Percentiles rank a stretch among this genome's conserved stretches.
Conservation (phyloP, 2,329 filamentous ascomycete genomes). For the Fusarium oxysporum region DNA sequence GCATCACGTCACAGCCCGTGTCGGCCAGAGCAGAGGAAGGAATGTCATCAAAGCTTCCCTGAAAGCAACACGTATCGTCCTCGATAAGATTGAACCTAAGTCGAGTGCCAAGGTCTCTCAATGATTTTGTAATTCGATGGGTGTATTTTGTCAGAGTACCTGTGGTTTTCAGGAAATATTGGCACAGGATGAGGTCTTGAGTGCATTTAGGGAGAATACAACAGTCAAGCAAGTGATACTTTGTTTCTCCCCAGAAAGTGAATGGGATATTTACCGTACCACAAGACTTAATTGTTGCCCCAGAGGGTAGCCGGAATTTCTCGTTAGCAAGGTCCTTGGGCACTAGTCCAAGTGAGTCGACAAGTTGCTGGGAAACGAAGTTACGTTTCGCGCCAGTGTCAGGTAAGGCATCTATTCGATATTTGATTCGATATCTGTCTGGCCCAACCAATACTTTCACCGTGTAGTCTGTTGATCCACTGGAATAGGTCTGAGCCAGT, state of each 20-base stretch:
- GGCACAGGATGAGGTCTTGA: neutral
- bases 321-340: too few relatives aligned
- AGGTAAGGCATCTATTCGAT: neutral
- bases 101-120: rapidly evolving
- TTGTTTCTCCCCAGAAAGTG: neutral
- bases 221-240: neutral
- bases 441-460: neutral
- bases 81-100: neutral
- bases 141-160: neutral
- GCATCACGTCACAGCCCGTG: conserved; percentile 7
- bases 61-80: neutral
- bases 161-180: neutral
- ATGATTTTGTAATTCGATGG: neutral
- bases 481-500: neutral
- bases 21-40: neutral
- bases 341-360: too few relatives aligned
- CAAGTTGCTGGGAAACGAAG: neutral
- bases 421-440: rapidly evolving
- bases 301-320: neutral
- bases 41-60: neutral
- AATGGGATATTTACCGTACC: neutral
- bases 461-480: too few relatives aligned
- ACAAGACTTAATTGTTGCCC: neutral
- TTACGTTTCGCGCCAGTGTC: conserved; percentile 6
- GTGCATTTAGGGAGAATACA: neutral